A percentile compares a stretch with the other conserved stretches of the same genome.
These are phyloP conservation scores for Hypoxylon rickii DNA, from an alignment of 495 filamentous ascomycete species.

Conservation along the genomic window DNA sequence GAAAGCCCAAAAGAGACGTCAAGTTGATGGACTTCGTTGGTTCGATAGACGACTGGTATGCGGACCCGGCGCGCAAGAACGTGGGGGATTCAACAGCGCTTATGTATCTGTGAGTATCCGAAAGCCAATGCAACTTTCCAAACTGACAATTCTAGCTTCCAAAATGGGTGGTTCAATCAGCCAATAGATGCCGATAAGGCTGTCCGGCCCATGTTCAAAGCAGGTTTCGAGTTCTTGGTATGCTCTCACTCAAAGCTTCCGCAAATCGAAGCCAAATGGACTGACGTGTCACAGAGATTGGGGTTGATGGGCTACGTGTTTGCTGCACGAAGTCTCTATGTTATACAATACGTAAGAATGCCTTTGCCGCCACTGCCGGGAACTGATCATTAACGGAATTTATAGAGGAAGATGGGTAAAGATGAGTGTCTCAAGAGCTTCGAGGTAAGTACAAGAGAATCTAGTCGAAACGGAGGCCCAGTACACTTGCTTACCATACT, in stretches of 20 bases:
- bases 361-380: neutral
- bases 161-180: neutral
- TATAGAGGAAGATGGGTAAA: neutral
- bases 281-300: neutral
- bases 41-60: no score
- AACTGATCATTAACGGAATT: neutral
- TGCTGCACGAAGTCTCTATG: neutral
- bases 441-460: no score
- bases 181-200: neutral
- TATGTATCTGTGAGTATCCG: neutral
- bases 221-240: neutral
- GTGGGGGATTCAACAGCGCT: neutral
- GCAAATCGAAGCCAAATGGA: neutral
- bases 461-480: no score
- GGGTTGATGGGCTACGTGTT: neutral
- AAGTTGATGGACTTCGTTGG: no score
- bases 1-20: no score
- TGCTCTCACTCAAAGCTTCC: neutral
- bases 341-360: conserved; percentile 2
- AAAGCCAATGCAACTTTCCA: neutral
- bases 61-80: no score
- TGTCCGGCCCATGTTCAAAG: neutral
- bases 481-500: no score
- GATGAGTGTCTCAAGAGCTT: no score
- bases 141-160: neutral